Evolutionary conservation across 192 early-diverging fungal genomes (phyloP).

Genomic region (Lunasporangiospora selenospora): DNA sequence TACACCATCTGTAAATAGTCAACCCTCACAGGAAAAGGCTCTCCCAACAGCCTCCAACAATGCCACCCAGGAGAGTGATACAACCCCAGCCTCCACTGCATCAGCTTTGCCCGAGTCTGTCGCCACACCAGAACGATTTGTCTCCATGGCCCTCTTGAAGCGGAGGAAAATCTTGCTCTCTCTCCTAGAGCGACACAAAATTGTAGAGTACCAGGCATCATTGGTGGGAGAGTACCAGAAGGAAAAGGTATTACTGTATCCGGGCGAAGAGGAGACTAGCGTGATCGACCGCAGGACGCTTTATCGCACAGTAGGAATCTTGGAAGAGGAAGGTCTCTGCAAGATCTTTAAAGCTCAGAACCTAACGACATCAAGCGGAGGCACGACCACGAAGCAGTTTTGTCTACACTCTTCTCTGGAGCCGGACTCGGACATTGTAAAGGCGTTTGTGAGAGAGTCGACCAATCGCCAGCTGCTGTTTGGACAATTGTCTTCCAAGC

Average conservation of each 20-base stretch:
- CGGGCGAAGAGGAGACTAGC: conserved; percentile 13
- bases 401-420: conserved; percentile 53
- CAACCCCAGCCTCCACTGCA: too few species aligned
- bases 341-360: conserved; percentile 49
- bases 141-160: conserved; percentile 25
- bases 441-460: conserved; percentile 52
- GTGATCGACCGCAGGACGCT: conserved; percentile 65
- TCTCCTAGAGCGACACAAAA: conserved; percentile 44
- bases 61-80: too few species aligned
- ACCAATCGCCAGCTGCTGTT: conserved; percentile 45
- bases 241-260: conserved; percentile 20
- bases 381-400: conserved; percentile 35
- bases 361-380: conserved; percentile 57
- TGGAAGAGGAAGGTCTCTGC: conserved; percentile 56
- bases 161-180: conserved; percentile 37
- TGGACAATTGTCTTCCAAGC: conserved; percentile 28
- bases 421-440: conserved; percentile 45
- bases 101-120: too few species aligned
- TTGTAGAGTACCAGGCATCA: conserved; percentile 38
- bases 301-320: conserved; percentile 39
- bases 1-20: background rate
- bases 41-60: background rate
- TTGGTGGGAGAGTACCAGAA: conserved; percentile 44
- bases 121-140: conserved; percentile 11
- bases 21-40: background rate